phyloP scores from a whole-genome alignment of 2,329 filamentous ascomycete species.

The Stachybotrys elegans region DNA sequence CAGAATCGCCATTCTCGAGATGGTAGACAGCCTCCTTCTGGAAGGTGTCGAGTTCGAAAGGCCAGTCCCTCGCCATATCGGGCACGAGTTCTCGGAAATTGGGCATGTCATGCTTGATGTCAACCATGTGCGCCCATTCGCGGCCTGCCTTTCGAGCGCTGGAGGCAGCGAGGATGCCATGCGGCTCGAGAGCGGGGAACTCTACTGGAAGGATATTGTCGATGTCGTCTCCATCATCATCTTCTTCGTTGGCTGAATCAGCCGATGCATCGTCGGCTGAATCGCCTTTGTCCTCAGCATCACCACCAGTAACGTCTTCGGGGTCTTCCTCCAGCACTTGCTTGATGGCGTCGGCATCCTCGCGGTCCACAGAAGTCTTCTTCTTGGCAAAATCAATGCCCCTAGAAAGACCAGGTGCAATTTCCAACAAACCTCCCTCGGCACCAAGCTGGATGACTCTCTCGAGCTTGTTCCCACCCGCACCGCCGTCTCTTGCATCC shows the following conservation, averaged over 20 bases:
- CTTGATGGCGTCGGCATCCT: conserved; percentile 66
- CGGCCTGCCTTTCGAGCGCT: conserved; percentile 68
- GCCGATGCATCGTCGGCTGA: conserved; percentile 15
- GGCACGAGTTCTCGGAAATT: conserved; percentile 93
- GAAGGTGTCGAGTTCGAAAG: conserved; percentile 95
- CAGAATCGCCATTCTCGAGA: conserved; percentile 91
- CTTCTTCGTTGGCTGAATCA: conserved; percentile 26
- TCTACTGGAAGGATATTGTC: conserved; percentile 87
- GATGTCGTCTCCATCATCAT: conserved; percentile 59
- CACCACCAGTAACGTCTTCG: conserved; percentile 27
- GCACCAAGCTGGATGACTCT: conserved; percentile 77
- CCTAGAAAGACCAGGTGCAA: conserved; percentile 75
- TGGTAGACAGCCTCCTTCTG: conserved; percentile 99
- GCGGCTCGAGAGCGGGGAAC: conserved; percentile 85
- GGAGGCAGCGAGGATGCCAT: conserved; percentile 67
- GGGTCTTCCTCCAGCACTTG: conserved; percentile 51
- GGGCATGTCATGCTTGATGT: conserved; percentile 86
- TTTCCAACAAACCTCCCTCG: conserved; percentile 72
- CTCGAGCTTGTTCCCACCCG: conserved; percentile 60
- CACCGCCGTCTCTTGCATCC: conserved; percentile 34
- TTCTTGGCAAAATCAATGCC: conserved; percentile 68
- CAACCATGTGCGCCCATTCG: conserved; percentile 98
- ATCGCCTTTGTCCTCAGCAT: conserved; percentile 24
- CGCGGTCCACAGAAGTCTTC: conserved; percentile 49
- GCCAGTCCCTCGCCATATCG: conserved; percentile 94